These are phyloP conservation scores for Eucalyptus lansdowneana DNA, from an alignment of 345 rosid species.

Conservation along the genomic window DNA sequence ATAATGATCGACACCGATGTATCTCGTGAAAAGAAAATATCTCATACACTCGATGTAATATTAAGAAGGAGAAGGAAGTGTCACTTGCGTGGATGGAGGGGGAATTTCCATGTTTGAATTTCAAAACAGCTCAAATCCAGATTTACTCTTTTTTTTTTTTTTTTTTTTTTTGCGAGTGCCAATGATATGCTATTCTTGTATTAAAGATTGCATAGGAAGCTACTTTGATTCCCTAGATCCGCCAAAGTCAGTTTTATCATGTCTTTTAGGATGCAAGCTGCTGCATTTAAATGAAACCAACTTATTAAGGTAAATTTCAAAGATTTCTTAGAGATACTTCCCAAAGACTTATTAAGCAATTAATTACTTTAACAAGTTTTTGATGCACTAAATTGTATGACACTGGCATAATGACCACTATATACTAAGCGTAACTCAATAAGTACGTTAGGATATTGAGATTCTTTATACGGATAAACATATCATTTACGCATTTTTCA, in stretches of 20 bases:
- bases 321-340: background rate
- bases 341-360: background rate
- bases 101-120: background rate
- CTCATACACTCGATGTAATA: background rate
- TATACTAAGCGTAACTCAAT: accelerated
- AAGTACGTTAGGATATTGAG: background rate
- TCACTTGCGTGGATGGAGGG: background rate
- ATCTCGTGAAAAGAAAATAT: background rate
- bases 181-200: background rate
- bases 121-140: accelerated
- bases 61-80: background rate
- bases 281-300: accelerated
- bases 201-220: background rate
- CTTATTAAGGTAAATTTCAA: background rate
- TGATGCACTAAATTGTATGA: background rate
- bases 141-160: background rate
- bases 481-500: accelerated
- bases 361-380: background rate
- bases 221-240: background rate
- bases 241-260: background rate
- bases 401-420: accelerated
- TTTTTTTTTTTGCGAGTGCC: accelerated
- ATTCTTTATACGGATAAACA: accelerated
- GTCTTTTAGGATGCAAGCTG: background rate
- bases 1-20: background rate